These are phyloP conservation scores for Cnidoscolus chayamansa DNA, from an alignment of 441 rosid species.

Conservation along the genomic window DNA sequence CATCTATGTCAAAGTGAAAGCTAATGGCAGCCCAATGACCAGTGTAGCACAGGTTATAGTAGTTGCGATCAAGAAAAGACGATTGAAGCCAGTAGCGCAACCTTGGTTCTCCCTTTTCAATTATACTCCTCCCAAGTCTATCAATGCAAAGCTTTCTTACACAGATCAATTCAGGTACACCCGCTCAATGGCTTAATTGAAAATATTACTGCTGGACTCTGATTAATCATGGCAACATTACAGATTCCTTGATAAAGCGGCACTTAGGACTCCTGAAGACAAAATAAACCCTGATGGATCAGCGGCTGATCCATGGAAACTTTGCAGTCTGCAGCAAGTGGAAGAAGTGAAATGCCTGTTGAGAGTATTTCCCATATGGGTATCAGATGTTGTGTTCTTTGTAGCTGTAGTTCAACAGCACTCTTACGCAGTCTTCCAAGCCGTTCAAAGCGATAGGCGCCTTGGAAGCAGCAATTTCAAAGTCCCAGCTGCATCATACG, in stretches of 20 bases:
- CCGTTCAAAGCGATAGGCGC: constrained; percentile 58
- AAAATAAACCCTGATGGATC: constrained; percentile 55
- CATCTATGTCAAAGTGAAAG: constrained; percentile 60
- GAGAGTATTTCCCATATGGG: constrained; percentile 69
- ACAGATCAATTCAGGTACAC: constrained; percentile 70
- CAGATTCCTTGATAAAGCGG: constrained; percentile 74
- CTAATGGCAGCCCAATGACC: constrained; percentile 68
- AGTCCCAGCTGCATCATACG: constrained; percentile 70
- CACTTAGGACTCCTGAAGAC: constrained; percentile 47
- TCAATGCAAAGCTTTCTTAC: constrained; percentile 57
- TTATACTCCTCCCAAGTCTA: constrained; percentile 44
- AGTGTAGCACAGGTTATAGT: constrained; percentile 55
- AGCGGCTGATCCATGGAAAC: constrained; percentile 62
- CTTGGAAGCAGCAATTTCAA: constrained; percentile 44
- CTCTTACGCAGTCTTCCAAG: constrained; percentile 71
- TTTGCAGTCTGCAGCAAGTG: constrained; percentile 77
- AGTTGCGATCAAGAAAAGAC: constrained; percentile 58
- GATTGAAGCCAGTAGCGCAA: constrained; percentile 38
- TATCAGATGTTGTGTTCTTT: constrained; percentile 44
- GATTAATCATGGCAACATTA: not conserved
- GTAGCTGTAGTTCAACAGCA: constrained; percentile 52
- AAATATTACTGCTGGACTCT: not conserved
- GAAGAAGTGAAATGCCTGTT: constrained; percentile 74
- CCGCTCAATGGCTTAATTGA: no score
- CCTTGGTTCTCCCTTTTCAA: constrained; percentile 55